Evolutionary conservation across 176 grass and related monocot species (phyloP).

Genomic region (Chrysopogon serrulatus): DNA sequence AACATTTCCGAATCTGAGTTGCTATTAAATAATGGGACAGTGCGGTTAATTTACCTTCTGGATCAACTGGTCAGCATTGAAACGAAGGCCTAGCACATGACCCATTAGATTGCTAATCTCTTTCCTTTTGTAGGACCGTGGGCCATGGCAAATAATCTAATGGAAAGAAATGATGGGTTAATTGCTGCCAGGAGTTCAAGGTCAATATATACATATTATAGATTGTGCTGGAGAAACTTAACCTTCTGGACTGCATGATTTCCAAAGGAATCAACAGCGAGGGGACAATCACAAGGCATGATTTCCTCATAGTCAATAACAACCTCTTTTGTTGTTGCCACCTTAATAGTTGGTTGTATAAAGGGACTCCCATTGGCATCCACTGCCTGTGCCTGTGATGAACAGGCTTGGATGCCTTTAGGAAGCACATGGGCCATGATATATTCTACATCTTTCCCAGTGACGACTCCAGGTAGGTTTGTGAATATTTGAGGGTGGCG

Average conservation of each 20-base stretch:
- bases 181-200: neutral
- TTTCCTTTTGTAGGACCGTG: constrained; percentile 26
- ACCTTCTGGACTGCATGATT: constrained; percentile 62
- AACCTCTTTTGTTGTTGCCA: constrained; percentile 32
- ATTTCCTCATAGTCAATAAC: constrained; percentile 46
- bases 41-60: constrained; percentile 62
- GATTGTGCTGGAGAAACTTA: neutral
- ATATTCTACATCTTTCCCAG: neutral
- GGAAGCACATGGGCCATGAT: too few species aligned
- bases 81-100: constrained; percentile 26
- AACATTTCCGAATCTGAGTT: too few species aligned
- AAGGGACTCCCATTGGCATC: constrained; percentile 30
- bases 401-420: too few species aligned
- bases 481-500: too few species aligned
- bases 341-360: constrained; percentile 29
- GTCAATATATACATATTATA: neutral
- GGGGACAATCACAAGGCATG: neutral
- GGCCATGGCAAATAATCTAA: constrained; percentile 49
- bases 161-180: neutral
- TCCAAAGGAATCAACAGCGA: constrained; percentile 37
- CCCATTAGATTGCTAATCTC: too few species aligned
- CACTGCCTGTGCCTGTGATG: too few species aligned
- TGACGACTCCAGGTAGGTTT: neutral
- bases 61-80: too few species aligned
- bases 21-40: too few species aligned